Conservation (phyloP, 805 yeast species). For the Wickerhamomyces tratensis region DNA sequence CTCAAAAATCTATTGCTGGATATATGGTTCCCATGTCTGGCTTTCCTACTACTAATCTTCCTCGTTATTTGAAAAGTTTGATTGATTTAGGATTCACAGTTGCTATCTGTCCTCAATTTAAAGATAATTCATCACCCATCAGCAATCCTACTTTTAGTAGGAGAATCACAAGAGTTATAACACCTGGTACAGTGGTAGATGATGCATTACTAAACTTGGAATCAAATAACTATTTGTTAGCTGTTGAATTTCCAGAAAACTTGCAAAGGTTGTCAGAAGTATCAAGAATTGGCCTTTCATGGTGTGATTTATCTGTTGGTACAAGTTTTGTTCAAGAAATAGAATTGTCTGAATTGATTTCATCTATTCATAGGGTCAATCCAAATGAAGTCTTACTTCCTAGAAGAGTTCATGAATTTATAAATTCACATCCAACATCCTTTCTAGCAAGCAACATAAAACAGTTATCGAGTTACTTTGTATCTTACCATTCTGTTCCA, state of each 20-base stretch:
- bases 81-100: constrained; percentile 62
- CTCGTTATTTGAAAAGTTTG: constrained; percentile 61
- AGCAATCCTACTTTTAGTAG: constrained; percentile 39
- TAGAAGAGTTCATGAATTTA: constrained; percentile 29
- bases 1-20: constrained; percentile 38
- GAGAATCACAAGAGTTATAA: constrained; percentile 67
- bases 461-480: constrained; percentile 39
- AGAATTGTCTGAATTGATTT: constrained; percentile 44
- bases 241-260: constrained; percentile 51
- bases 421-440: too few species aligned
- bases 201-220: constrained; percentile 72
- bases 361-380: constrained; percentile 66
- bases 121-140: constrained; percentile 16
- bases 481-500: too few species aligned
- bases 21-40: constrained; percentile 73
- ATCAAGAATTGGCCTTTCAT: constrained; percentile 59
- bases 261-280: constrained; percentile 26
- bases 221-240: constrained; percentile 59
- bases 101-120: constrained; percentile 70
- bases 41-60: constrained; percentile 66
- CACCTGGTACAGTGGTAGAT: constrained; percentile 90
- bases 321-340: constrained; percentile 62
- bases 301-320: constrained; percentile 89
- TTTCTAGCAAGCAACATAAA: constrained; percentile 28
- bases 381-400: constrained; percentile 74